Percentiles rank a stretch among this genome's conserved stretches.
phyloP scores from a whole-genome alignment of 371 early-diverging fungal species.

The Chytridium lagenaria region DNA sequence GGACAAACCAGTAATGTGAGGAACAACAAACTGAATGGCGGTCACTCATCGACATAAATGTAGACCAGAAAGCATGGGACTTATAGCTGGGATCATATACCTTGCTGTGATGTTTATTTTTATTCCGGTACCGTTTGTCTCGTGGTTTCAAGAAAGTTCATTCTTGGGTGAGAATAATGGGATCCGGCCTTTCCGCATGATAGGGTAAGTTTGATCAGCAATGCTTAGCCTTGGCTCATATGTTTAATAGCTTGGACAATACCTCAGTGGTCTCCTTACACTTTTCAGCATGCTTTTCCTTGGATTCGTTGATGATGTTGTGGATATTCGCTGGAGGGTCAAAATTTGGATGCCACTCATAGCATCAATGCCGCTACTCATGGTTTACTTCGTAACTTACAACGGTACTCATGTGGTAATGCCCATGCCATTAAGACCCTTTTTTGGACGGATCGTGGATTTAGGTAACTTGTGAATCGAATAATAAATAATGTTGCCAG shows the following conservation, averaged over 20 bases:
- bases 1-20: conserved; percentile 73
- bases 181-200: conserved; percentile 73
- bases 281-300: conserved; percentile 93
- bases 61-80: conserved; percentile 84
- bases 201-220: conserved; percentile 57
- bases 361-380: conserved; percentile 91
- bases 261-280: conserved; percentile 85
- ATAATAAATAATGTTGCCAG: conserved; percentile 49
- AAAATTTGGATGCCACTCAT: conserved; percentile 95
- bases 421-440: conserved; percentile 78
- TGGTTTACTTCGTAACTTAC: conserved; percentile 90
- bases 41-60: neutral
- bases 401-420: conserved; percentile 88
- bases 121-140: conserved; percentile 90
- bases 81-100: conserved; percentile 75
- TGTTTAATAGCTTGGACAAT: conserved; percentile 75
- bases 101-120: conserved; percentile 86
- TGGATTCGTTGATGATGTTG: conserved; percentile 98
- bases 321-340: conserved; percentile 94
- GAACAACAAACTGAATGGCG: neutral
- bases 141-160: conserved; percentile 52
- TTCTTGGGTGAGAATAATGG: conserved; percentile 21
- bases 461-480: conserved; percentile 64
- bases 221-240: neutral
- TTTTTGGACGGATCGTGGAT: conserved; percentile 71